A percentile compares a stretch with the other conserved stretches of the same genome.
Evolutionary conservation across 2,329 filamentous ascomycete species (phyloP).

Genomic region (Clonostachys chloroleuca): DNA sequence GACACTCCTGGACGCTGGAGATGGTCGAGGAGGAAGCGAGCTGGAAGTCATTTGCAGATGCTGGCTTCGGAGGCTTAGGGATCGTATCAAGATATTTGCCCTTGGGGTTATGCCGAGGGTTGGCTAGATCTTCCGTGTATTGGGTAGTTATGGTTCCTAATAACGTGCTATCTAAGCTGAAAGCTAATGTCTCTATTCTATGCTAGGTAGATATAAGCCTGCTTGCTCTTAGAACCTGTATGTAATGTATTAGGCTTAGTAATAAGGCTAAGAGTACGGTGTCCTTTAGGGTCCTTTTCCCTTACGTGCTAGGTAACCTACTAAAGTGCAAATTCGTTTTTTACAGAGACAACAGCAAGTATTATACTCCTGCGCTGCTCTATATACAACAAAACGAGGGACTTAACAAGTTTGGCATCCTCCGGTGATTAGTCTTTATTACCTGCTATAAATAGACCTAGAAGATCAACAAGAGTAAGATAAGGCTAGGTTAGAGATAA

Average conservation of each 20-base stretch:
- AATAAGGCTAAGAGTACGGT: conserved; percentile 49
- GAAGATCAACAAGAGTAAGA: conserved; percentile 55
- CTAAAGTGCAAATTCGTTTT: conserved; percentile 55
- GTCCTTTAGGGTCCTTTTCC: conserved; percentile 12
- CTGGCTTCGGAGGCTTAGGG: no score
- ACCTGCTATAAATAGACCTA: conserved; percentile 46
- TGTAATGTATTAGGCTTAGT: conserved; percentile 47
- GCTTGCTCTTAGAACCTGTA: conserved; percentile 29
- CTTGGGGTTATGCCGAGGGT: no score
- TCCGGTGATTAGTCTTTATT: conserved; percentile 35
- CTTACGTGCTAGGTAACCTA: conserved; percentile 42
- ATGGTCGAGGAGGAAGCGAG: no score
- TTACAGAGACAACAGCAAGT: conserved; percentile 52
- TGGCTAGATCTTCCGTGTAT: no score
- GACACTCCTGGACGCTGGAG: no score
- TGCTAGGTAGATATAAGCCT: conserved; percentile 31
- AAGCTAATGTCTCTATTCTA: conserved; percentile 40
- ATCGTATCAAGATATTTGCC: no score
- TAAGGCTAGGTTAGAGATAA: conserved; percentile 40
- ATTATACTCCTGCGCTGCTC: conserved; percentile 51
- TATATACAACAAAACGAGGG: conserved; percentile 53
- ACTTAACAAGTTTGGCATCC: conserved; percentile 37
- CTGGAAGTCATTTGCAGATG: no score
- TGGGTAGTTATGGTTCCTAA: neutral
- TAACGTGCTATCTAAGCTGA: conserved; percentile 44